Evolutionary conservation across 2,329 filamentous ascomycete genomes (phyloP).

Genomic region (Setomelanomma holmii): DNA sequence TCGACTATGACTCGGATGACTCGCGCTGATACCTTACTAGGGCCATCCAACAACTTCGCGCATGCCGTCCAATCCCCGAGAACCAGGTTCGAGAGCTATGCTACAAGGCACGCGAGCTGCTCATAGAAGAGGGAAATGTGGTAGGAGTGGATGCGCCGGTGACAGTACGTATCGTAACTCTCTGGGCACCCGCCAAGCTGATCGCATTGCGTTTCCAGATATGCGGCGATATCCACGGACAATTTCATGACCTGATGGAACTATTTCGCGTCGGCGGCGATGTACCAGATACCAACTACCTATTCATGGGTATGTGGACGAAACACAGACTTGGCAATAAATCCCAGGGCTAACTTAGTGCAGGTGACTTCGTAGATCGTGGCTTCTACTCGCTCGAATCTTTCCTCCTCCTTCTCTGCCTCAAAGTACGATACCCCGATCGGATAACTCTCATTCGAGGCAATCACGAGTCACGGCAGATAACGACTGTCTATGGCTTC

Average conservation of each 20-base stretch:
- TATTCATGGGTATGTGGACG: constrained; percentile 80
- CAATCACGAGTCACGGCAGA: constrained; percentile 95
- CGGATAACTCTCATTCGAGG: constrained; percentile 95
- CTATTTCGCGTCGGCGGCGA: constrained; percentile 92
- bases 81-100: constrained; percentile 94
- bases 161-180: constrained; percentile 65
- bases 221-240: constrained; percentile 95
- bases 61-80: constrained; percentile 95
- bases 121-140: constrained; percentile 98
- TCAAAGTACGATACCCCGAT: constrained; percentile 97
- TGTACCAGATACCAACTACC: constrained; percentile 93
- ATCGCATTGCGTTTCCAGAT: constrained; percentile 16
- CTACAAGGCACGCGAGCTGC: constrained; percentile 92
- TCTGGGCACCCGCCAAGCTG: constrained; percentile 7
- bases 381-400: constrained; percentile 98
- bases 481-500: constrained; percentile 97
- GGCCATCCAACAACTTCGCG: constrained; percentile 92
- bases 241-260: constrained; percentile 97
- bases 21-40: constrained; percentile 56
- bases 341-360: constrained; percentile 6
- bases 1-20: constrained; percentile 4
- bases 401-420: constrained; percentile 90
- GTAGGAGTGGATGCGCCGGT: constrained; percentile 94
- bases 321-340: background rate
- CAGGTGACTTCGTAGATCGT: constrained; percentile 95